Conservation (phyloP, 2,329 filamentous ascomycete genomes). For the Scedosporium aurantiacum region DNA sequence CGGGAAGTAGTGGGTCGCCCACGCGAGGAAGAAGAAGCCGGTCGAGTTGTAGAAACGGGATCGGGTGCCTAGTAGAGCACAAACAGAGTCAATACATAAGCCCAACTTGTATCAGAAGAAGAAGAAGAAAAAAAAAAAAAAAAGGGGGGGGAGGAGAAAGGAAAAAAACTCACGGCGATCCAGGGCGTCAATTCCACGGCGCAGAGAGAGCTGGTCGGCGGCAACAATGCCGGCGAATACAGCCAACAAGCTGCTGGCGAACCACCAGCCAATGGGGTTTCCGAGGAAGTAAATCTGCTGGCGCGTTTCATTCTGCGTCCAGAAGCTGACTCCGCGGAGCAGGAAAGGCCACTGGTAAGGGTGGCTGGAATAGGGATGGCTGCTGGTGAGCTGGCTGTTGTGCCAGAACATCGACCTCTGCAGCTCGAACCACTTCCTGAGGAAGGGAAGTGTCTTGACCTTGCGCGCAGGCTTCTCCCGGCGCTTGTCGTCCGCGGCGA, state of each 20-base stretch:
- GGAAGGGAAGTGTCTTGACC: constrained; percentile 76
- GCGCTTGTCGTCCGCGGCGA: constrained; percentile 61
- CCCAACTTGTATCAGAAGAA: not conserved
- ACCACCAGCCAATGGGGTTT: constrained; percentile 96
- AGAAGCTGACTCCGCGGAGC: constrained; percentile 94
- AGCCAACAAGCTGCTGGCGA: constrained; percentile 81
- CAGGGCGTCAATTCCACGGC: constrained; percentile 84
- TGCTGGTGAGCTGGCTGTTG: constrained; percentile 95
- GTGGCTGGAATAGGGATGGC: constrained; percentile 88
- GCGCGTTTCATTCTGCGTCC: constrained; percentile 90
- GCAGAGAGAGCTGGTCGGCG: constrained; percentile 86
- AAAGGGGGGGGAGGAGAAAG: not conserved
- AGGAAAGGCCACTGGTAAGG: constrained; percentile 98
- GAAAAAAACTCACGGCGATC: constrained; percentile 66
- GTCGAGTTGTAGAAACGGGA: constrained; percentile 96
- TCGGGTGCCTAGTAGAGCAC: constrained; percentile 55
- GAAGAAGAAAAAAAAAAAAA: not conserved
- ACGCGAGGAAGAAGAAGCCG: constrained; percentile 96
- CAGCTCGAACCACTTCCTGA: constrained; percentile 90
- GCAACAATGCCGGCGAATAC: constrained; percentile 87
- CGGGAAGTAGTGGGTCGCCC: constrained; percentile 93
- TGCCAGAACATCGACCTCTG: constrained; percentile 99
- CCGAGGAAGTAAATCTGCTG: constrained; percentile 98
- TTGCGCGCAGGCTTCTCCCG: constrained; percentile 65
- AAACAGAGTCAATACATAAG: constrained; percentile 17